Base-by-base conservation (phyloP, 352 stramenopile genomes). In the Phytophthora syringae region DNA sequence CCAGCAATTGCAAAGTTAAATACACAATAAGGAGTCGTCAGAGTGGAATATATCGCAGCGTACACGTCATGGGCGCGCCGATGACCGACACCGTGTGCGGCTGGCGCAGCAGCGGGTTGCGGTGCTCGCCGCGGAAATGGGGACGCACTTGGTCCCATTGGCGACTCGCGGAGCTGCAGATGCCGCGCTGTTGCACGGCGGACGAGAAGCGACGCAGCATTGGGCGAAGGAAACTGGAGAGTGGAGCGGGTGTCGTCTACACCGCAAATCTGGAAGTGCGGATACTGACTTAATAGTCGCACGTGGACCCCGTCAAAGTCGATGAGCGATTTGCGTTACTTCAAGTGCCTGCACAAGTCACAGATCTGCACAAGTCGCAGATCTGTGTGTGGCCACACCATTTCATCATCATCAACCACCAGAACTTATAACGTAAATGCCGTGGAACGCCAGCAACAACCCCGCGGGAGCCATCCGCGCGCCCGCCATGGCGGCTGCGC, bases 41-140 rank as follows among this genome's bases (percentile, higher is more conserved):
- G n/a, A n/a, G n/a, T n/a, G n/a, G n/a, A n/a, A n/a, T n/a, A n/a
- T n/a, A n/a, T n/a, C n/a, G n/a, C 27, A 32, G 9, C 80, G 37
- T 71, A 95, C 88, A 88, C 10, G 86, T 96, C 88, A 96, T 96
- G 21, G 88, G 88, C n/a, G 86, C 88, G 65, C 88, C 88, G 45
- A 96, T 96, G 39, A 96, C 62, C 0, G 84, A 73, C 37, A 93
- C 88, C 0, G 88, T 94, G 52, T 90, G 78, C 37, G 87, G 87
- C 42, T 77, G 56, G 34, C 63, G 61, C 44, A 95, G 57, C 51
- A 80, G 51, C 53, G 77, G 64, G 66, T 91, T 94, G 58, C 56
- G 64, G 27, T 89, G 55, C 16, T 81, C 73, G n/a, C 50, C 59
- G 70, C 94, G 86, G 43, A 77, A 57, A 53, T 93, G 84, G n/a